Conservation (phyloP, 257 asterid species). For the Mentha longifolia region DNA sequence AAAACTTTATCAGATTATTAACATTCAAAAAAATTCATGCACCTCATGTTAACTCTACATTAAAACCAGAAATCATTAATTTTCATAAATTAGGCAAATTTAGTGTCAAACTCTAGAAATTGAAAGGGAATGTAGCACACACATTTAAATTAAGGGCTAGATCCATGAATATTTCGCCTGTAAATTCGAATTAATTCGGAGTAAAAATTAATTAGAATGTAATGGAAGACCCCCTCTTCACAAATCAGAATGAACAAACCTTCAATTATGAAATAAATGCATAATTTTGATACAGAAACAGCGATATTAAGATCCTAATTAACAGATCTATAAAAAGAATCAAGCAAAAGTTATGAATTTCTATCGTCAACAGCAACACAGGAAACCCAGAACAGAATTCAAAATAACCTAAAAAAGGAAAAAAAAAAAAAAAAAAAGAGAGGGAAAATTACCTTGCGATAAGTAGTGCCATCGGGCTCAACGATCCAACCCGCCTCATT, state of each 20-base stretch:
- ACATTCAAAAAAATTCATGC: neutral
- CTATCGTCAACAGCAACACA: neutral
- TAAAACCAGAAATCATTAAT: neutral
- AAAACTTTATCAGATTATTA: constrained; percentile 10
- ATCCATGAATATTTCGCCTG: neutral
- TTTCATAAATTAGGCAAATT: neutral
- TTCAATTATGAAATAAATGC: neutral
- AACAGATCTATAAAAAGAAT: constrained; percentile 52
- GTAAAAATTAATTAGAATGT: neutral
- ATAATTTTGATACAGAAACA: neutral
- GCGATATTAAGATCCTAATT: constrained; percentile 5
- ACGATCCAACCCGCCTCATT: constrained; percentile 97
- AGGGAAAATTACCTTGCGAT: constrained; percentile 64
- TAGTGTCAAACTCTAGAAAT: neutral
- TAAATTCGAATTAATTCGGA: neutral
- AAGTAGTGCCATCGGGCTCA: constrained; percentile 95
- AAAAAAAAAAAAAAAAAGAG: no score
- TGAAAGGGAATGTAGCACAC: neutral
- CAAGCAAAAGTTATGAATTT: neutral
- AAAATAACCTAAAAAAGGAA: neutral
- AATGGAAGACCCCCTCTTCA: neutral
- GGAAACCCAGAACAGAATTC: neutral
- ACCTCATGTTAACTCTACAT: neutral
- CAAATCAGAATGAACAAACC: constrained; percentile 1
- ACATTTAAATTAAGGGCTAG: neutral